These are phyloP conservation scores for Torulaspora quercuum DNA, from an alignment of 805 yeast genomes.

Conservation along the genomic window DNA sequence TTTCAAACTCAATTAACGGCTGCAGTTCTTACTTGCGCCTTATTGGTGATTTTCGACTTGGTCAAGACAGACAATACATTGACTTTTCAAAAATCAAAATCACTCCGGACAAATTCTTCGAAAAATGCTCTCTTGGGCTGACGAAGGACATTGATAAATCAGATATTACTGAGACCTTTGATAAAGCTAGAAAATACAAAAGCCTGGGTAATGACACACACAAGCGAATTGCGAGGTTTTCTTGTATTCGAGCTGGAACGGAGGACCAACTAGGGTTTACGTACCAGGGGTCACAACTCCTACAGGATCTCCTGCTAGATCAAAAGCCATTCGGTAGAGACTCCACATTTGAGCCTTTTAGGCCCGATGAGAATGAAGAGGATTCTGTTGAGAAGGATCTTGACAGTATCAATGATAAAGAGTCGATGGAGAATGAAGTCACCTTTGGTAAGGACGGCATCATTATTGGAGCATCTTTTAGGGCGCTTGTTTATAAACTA, in stretches of 20 bases:
- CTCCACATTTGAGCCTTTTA: conserved; percentile 39
- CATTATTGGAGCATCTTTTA: conserved; percentile 66
- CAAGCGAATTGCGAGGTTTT: conserved; percentile 30
- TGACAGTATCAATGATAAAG: conserved; percentile 25
- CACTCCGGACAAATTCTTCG: conserved; percentile 57
- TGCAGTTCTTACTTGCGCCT: conserved; percentile 50
- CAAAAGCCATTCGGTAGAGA: conserved; percentile 37
- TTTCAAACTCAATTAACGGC: conserved; percentile 47
- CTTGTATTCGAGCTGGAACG: conserved; percentile 36
- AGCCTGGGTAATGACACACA: conserved; percentile 2
- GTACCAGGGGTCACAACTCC: conserved; percentile 33
- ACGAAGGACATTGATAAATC: conserved; percentile 41
- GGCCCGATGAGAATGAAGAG: conserved; percentile 28
- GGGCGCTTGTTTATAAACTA: conserved; percentile 59
- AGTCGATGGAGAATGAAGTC: conserved; percentile 42
- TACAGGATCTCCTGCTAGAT: conserved; percentile 38
- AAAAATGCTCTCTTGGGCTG: conserved; percentile 58
- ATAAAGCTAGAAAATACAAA: conserved; percentile 4
- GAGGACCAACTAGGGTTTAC: conserved; percentile 22
- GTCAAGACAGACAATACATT: conserved; percentile 59
- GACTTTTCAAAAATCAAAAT: conserved; percentile 57
- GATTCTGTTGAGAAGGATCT: conserved; percentile 8
- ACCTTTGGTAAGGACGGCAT: conserved; percentile 41
- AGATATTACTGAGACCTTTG: conserved; percentile 27
- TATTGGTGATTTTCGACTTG: conserved; percentile 65